phyloP scores from a whole-genome alignment of 768 basidiomycete species.

The Termitomyces sp. region DNA sequence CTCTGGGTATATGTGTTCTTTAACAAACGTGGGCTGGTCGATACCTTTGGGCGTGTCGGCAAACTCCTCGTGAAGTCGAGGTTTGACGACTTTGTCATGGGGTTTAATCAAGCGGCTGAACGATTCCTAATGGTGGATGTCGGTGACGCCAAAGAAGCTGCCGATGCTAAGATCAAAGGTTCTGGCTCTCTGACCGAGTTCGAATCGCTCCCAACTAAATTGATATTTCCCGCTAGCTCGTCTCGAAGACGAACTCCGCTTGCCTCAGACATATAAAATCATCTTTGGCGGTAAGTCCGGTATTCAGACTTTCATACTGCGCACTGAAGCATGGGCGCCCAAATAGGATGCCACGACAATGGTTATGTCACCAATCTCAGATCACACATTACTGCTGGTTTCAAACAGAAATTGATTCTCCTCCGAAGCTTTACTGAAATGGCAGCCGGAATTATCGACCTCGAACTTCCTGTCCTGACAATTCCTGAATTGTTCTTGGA shows the following conservation, averaged over 20 bases:
- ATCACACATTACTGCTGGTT: slow-evolving; percentile 62
- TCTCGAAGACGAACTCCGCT: slow-evolving; percentile 57
- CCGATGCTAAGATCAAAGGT: slow-evolving; percentile 77
- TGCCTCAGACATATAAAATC: slow-evolving; percentile 62
- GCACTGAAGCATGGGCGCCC: background rate
- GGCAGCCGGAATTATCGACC: slow-evolving; percentile 54
- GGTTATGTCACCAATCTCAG: slow-evolving; percentile 63
- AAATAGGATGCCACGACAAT: slow-evolving; percentile 66
- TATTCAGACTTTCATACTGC: background rate
- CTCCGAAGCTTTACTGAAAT: slow-evolving; percentile 61
- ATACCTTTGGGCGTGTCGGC: slow-evolving; percentile 42
- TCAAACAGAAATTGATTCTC: slow-evolving; percentile 59
- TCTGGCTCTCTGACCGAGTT: background rate
- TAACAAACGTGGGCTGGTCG: slow-evolving; percentile 57
- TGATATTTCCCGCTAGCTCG: slow-evolving; percentile 30
- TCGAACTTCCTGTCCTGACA: slow-evolving; percentile 48
- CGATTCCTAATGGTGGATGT: slow-evolving; percentile 70
- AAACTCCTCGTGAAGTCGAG: slow-evolving; percentile 31
- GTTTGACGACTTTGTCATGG: slow-evolving; percentile 63
- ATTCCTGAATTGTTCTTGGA: slow-evolving; percentile 59
- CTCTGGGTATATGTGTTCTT: slow-evolving; percentile 62
- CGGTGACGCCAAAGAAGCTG: slow-evolving; percentile 68
- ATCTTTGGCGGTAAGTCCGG: slow-evolving; percentile 55
- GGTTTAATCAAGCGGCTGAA: slow-evolving; percentile 68
- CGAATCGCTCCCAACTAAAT: background rate